Conservation (phyloP, 2,329 filamentous ascomycete species). For the Chrysosporium keratinophilum region DNA sequence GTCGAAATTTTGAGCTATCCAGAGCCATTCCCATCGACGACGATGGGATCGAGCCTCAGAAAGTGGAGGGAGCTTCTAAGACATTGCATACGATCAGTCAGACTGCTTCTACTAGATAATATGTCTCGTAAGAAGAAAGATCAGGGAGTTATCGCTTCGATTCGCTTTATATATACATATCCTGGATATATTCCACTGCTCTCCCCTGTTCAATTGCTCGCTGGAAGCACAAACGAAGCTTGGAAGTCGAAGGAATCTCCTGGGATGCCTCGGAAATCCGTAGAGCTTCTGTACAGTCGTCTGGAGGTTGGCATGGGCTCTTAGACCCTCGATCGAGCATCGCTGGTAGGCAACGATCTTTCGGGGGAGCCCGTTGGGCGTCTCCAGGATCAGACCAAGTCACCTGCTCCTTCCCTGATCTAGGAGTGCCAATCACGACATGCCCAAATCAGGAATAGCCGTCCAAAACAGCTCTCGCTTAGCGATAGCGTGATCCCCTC, state of each 20-base stretch:
- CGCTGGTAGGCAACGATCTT: not conserved
- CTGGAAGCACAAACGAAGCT: not conserved
- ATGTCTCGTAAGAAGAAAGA: not conserved
- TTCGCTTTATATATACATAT: not conserved
- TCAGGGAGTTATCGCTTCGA: not conserved
- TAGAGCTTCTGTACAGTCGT: not conserved
- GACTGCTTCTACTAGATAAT: not conserved
- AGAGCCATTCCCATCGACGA: not conserved
- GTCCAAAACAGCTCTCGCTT: conserved; percentile 8
- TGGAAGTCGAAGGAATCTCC: not conserved
- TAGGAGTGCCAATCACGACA: not conserved
- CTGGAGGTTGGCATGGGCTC: not conserved
- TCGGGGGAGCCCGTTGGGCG: not conserved
- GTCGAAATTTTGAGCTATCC: not conserved
- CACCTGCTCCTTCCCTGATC: conserved; percentile 8
- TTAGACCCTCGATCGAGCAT: no score
- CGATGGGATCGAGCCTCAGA: not conserved
- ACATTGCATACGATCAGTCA: not conserved
- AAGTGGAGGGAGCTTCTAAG: not conserved
- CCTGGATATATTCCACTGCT: not conserved
- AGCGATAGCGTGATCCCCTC: conserved; percentile 6
- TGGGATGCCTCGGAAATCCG: not conserved
- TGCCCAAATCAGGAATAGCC: conserved; percentile 9
- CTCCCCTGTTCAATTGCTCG: not conserved
- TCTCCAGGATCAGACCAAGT: not conserved